phyloP scores from a whole-genome alignment of 768 basidiomycete species.

The Cytidiella melzeri region DNA sequence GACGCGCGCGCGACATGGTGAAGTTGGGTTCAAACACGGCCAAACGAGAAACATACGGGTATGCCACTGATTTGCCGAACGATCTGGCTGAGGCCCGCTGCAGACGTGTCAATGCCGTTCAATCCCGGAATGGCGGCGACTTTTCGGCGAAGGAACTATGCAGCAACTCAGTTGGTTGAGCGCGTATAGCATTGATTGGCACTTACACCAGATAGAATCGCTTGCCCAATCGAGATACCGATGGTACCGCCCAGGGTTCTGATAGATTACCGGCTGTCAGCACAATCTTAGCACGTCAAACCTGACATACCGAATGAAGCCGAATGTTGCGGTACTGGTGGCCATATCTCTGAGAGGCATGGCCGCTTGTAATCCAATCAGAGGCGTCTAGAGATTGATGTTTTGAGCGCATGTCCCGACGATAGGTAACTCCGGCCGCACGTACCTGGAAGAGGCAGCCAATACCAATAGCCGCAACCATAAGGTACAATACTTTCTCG shows the following conservation, averaged over 20 bases:
- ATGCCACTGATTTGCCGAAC: slow-evolving; percentile 41
- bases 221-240: slow-evolving; percentile 68
- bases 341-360: slow-evolving; percentile 90
- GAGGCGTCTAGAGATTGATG: slow-evolving; percentile 40
- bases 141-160: slow-evolving; percentile 32
- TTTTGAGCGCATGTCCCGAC: too few species aligned
- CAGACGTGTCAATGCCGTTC: slow-evolving; percentile 33
- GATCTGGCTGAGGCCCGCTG: slow-evolving; percentile 39
- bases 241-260: slow-evolving; percentile 74
- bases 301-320: slow-evolving; percentile 52
- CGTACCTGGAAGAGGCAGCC: slow-evolving; percentile 57
- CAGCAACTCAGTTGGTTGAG: not conserved
- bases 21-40: not conserved
- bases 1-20: not conserved
- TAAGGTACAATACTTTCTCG: slow-evolving; percentile 53
- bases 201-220: slow-evolving; percentile 55
- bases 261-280: slow-evolving; percentile 6
- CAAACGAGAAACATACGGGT: slow-evolving; percentile 28
- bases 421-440: not conserved
- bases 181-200: too few species aligned
- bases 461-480: slow-evolving; percentile 60
- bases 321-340: slow-evolving; percentile 65
- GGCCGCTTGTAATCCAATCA: slow-evolving; percentile 75
- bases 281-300: not conserved
- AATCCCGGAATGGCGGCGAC: slow-evolving; percentile 34